Percentiles rank a stretch among this genome's conserved stretches.
phyloP scores from a whole-genome alignment of 768 basidiomycete genomes.

The Baorangia bicolor region DNA sequence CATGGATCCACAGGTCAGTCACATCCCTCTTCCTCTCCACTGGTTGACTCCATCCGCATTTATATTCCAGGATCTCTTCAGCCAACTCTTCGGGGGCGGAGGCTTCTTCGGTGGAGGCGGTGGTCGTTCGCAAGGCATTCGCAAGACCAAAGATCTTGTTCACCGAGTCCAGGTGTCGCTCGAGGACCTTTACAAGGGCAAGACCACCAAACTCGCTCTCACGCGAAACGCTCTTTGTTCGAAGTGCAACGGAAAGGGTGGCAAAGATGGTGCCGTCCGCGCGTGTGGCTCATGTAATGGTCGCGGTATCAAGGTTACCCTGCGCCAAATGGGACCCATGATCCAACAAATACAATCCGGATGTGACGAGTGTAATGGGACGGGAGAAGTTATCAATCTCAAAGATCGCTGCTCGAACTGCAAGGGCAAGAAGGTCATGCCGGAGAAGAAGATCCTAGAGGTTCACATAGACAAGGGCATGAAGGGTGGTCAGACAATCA shows the following conservation, averaged over 20 bases:
- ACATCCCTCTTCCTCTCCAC: neutral
- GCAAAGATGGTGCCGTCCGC: conserved; percentile 94
- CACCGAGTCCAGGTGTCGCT: conserved; percentile 96
- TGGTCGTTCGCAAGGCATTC: conserved; percentile 67
- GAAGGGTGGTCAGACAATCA: conserved; percentile 90
- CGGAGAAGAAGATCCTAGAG: conserved; percentile 96
- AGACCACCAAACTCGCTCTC: conserved; percentile 95
- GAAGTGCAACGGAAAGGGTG: conserved; percentile 95
- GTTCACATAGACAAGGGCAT: conserved; percentile 98
- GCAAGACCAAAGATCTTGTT: conserved; percentile 97
- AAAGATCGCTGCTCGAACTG: conserved; percentile 92
- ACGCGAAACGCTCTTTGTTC: conserved; percentile 92
- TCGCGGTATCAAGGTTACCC: conserved; percentile 84
- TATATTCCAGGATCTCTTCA: conserved; percentile 81
- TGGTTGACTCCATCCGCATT: neutral
- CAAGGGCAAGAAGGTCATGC: conserved; percentile 91
- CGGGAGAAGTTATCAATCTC: conserved; percentile 91
- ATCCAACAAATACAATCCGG: conserved; percentile 97
- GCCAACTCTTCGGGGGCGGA: conserved; percentile 89
- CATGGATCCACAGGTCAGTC: conserved; percentile 89
- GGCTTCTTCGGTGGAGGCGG: conserved; percentile 72
- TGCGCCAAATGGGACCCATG: conserved; percentile 99
- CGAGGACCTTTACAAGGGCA: conserved; percentile 98
- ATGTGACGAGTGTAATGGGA: conserved; percentile 90
- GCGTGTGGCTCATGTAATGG: conserved; percentile 77